Evolutionary conservation across 1,284 basidiomycete species (phyloP).

Genomic region (Boletellus deceptivus): DNA sequence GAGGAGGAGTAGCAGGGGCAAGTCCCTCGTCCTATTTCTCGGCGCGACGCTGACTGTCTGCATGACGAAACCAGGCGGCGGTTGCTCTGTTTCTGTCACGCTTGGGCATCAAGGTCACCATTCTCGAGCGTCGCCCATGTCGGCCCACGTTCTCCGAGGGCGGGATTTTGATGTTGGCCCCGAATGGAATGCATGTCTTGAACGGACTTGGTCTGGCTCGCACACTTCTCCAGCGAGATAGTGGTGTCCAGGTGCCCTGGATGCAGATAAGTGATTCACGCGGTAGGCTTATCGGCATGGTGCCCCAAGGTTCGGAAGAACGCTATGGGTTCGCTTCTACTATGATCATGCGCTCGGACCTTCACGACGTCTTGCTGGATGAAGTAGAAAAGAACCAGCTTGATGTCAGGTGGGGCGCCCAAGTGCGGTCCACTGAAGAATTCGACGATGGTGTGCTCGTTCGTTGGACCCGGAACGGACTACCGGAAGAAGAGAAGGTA

Average conservation of each 20-base stretch:
- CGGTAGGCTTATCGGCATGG: slow-evolving; percentile 23
- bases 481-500: slow-evolving; percentile 22
- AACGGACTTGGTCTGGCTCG: slow-evolving; percentile 27
- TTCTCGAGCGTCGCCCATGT: slow-evolving; percentile 24
- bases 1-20: slow-evolving; percentile 27
- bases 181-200: slow-evolving; percentile 33
- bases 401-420: slow-evolving; percentile 26
- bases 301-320: slow-evolving; percentile 29
- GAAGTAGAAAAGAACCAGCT: slow-evolving; percentile 24
- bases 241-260: slow-evolving; percentile 20
- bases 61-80: slow-evolving; percentile 14
- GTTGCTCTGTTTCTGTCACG: slow-evolving; percentile 31
- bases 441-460: slow-evolving; percentile 26
- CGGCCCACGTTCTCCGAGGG: slow-evolving; percentile 22
- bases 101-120: slow-evolving; percentile 14
- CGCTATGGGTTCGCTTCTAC: slow-evolving; percentile 31
- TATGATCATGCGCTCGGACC: slow-evolving; percentile 32
- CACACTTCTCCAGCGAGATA: slow-evolving; percentile 24
- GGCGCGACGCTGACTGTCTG: not conserved
- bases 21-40: slow-evolving; percentile 9
- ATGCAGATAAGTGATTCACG: slow-evolving; percentile 23
- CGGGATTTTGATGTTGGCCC: slow-evolving; percentile 30
- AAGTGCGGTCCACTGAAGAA: slow-evolving; percentile 26
- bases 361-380: slow-evolving; percentile 32
- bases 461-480: slow-evolving; percentile 24